Percentiles rank a stretch among this genome's conserved stretches.
phyloP scores from a whole-genome alignment of 768 basidiomycete species.

The Pseudohyphozyma bogoriensis region DNA sequence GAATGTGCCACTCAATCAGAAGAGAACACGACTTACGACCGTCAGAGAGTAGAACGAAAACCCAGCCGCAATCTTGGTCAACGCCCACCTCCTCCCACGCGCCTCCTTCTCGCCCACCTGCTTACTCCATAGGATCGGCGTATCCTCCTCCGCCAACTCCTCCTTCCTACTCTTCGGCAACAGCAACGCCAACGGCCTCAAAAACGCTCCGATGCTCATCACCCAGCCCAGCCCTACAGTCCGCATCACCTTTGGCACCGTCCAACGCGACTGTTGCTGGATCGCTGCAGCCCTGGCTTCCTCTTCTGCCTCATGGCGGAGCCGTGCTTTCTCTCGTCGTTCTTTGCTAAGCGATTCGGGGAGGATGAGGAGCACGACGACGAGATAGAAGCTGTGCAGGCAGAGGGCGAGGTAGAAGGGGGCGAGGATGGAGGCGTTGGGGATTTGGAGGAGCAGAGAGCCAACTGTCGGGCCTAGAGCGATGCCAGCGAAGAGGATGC shows the following conservation, averaged over 20 bases:
- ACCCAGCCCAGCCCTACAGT: neutral
- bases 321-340: neutral
- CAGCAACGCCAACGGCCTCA: constrained; percentile 37
- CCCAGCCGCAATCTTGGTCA: constrained; percentile 36
- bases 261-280: neutral
- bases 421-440: constrained; percentile 10
- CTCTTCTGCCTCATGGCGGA: neutral
- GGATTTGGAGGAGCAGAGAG: constrained; percentile 9
- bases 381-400: constrained; percentile 32
- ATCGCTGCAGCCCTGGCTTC: neutral
- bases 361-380: constrained; percentile 34
- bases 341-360: constrained; percentile 35
- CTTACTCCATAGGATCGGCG: neutral
- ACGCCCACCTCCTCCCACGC: constrained; percentile 36
- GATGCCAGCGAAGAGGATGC: constrained; percentile 40
- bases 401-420: constrained; percentile 40
- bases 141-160: constrained; percentile 9
- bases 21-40: constrained; percentile 20
- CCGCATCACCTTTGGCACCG: neutral
- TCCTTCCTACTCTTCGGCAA: constrained; percentile 27
- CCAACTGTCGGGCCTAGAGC: constrained; percentile 37
- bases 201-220: constrained; percentile 5
- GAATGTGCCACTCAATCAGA: neutral
- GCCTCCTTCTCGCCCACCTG: neutral
- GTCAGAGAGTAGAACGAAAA: constrained; percentile 31